These are phyloP conservation scores for Penicillium verrucosum DNA, from an alignment of 2,329 filamentous ascomycete species.

Conservation along the genomic window DNA sequence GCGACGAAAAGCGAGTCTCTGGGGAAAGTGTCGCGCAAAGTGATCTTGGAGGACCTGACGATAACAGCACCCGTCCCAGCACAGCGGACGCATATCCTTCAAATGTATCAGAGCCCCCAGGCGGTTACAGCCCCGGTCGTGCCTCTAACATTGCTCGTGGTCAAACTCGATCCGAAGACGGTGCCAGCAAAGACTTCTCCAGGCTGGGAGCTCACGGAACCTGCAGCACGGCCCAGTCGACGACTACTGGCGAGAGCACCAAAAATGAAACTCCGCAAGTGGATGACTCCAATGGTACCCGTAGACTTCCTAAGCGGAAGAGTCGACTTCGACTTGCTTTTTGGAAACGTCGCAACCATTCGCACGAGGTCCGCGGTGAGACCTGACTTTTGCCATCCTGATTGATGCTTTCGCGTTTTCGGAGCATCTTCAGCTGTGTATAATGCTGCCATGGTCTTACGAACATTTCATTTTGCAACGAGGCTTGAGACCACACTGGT, in stretches of 20 bases:
- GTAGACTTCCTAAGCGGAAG: constrained; percentile 35
- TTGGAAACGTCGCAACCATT: constrained; percentile 38
- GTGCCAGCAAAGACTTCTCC: constrained; percentile 23
- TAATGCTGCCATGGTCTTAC: constrained; percentile 26
- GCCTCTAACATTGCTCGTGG: constrained; percentile 18
- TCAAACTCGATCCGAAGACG: constrained; percentile 20
- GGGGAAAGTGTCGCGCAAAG: constrained; percentile 30
- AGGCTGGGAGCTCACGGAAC: constrained; percentile 22
- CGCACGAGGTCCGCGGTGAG: constrained; percentile 33
- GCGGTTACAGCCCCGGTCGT: constrained; percentile 24
- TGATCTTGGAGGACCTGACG: constrained; percentile 30
- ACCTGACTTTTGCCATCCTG: constrained; percentile 22
- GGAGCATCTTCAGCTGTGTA: constrained; percentile 12
- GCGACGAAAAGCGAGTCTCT: constrained; percentile 36
- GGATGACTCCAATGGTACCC: constrained; percentile 23
- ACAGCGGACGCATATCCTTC: constrained; percentile 30
- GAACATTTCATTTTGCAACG: constrained; percentile 27
- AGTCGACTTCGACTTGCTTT: constrained; percentile 43
- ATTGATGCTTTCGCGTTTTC: constrained; percentile 5
- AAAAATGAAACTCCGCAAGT: constrained; percentile 23
- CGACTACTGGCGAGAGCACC: constrained; percentile 26
- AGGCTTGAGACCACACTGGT: constrained; percentile 26
- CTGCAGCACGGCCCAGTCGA: constrained; percentile 30
- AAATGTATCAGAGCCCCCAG: constrained; percentile 19
- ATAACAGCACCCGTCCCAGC: constrained; percentile 28